Percentiles rank a stretch among this genome's conserved stretches.
These are phyloP conservation scores for Leptodontidium sp. DNA, from an alignment of 2,329 filamentous ascomycete genomes.

Conservation along the genomic window DNA sequence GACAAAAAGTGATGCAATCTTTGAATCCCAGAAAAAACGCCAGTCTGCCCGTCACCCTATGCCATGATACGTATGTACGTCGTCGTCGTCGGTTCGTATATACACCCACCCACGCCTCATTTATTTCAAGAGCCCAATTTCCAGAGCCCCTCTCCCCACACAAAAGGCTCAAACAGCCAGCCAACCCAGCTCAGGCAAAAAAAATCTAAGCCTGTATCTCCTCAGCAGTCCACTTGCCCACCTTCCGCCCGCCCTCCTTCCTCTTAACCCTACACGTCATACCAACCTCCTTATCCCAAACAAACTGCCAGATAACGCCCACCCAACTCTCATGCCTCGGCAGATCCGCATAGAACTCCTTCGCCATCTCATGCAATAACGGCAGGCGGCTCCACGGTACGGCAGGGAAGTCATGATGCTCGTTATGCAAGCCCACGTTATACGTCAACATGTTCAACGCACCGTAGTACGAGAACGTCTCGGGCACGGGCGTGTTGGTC, in stretches of 20 bases:
- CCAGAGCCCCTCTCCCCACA: background rate
- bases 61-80: constrained; percentile 3
- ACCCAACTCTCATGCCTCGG: constrained; percentile 91
- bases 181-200: background rate
- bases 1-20: background rate
- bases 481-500: constrained; percentile 71
- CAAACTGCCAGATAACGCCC: constrained; percentile 94
- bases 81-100: background rate
- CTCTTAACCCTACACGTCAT: constrained; percentile 94
- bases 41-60: background rate
- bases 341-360: constrained; percentile 90
- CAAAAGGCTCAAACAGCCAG: background rate
- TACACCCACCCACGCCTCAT: too few relatives aligned
- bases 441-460: constrained; percentile 91
- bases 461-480: constrained; percentile 98
- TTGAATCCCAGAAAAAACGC: background rate
- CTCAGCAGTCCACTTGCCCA: constrained; percentile 72
- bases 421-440: constrained; percentile 97
- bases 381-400: constrained; percentile 92
- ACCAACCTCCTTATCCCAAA: constrained; percentile 87
- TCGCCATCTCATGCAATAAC: constrained; percentile 78
- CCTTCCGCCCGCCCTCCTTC: constrained; percentile 74
- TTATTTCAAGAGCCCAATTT: background rate
- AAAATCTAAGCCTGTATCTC: constrained; percentile 67
- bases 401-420: constrained; percentile 98